Percentiles rank a stretch among this genome's conserved stretches.
Conservation (phyloP, 805 yeast genomes). For the Kregervanrija delftensis region DNA sequence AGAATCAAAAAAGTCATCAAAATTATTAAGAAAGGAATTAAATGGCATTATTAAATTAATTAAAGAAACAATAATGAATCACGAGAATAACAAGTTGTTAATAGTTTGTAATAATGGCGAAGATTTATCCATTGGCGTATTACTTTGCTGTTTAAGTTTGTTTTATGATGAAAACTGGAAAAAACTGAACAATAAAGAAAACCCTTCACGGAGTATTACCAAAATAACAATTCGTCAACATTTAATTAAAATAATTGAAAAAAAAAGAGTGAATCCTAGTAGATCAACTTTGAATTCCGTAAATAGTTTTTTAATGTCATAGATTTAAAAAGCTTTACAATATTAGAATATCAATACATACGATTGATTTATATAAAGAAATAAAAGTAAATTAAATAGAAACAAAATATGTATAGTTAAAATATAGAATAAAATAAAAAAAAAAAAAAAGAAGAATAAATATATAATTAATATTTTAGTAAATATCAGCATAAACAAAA, state of each 20-base stretch:
- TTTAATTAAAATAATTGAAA: conserved; percentile 40
- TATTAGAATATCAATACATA: no score
- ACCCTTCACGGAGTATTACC: conserved; percentile 1
- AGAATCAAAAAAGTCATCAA: conserved; percentile 58
- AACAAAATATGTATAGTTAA: background rate
- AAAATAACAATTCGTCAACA: conserved; percentile 36
- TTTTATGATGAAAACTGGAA: conserved; percentile 39
- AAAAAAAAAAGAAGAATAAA: no score
- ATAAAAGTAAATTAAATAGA: background rate
- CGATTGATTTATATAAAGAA: background rate
- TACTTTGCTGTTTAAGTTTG: conserved; percentile 43
- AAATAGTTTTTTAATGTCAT: conserved; percentile 49
- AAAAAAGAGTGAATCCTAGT: conserved; percentile 61
- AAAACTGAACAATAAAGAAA: background rate
- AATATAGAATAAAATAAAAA: background rate
- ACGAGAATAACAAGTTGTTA: conserved; percentile 23
- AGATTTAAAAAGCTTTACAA: background rate
- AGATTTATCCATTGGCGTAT: conserved; percentile 61
- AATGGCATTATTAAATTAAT: conserved; percentile 33
- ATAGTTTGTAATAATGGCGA: conserved; percentile 58
- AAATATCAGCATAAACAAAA: no score
- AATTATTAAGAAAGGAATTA: conserved; percentile 43
- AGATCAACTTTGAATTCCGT: conserved; percentile 71
- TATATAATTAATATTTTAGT: no score
- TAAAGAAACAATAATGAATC: conserved; percentile 8